Evolutionary conservation across 805 yeast genomes (phyloP), one percentile per base, ranked within the genome.

Genomic region (Candida lessepsii): DNA sequence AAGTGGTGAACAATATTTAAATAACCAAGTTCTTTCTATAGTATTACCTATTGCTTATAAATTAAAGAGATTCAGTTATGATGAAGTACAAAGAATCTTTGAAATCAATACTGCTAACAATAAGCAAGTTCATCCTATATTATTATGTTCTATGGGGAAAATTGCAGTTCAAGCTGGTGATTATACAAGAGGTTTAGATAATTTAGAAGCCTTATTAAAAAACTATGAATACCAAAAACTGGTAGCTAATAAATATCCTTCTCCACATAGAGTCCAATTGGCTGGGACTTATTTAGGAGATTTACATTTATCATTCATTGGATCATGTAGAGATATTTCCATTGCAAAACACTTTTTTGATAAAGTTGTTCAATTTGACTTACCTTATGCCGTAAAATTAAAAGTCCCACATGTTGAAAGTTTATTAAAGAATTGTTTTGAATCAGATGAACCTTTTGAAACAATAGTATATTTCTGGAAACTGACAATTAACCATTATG

Each of bases 281-380:
- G 36, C 46, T 6, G 45, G 28, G 51, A 74, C 81, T 23, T 35
- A 29, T 23, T 66, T 84, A 60, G 75, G 83, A 24, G 86, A 83
- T 61, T 81, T 86, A 34, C 95, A 86, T 65, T 70, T 85, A 45
- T 72, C 83, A 3, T 86, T 86, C 52, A 82, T 86, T 55, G 93
- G 95, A 32, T 79, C 77, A 49, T 83, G 88, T 59, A 78, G 76
- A 54, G 89, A 86, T 55, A 70, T 84, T 40, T 69, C 68, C 29
- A 81, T 86, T 33, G 86, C 95, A 4, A 78, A 77, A 54, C 75
- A 79, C 29, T 86, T 86, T 53, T 86, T 83, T 58, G 81, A 80
- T 50, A 84, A 82, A 58, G 91, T 87, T 3, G 68, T 85, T 37
- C 70, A 74, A 46, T 75, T 72, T 50, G 80, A 79, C 47, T 80